Evolutionary conservation across 2,329 filamentous ascomycete species (phyloP).

Genomic region (Neospermospora avenae): DNA sequence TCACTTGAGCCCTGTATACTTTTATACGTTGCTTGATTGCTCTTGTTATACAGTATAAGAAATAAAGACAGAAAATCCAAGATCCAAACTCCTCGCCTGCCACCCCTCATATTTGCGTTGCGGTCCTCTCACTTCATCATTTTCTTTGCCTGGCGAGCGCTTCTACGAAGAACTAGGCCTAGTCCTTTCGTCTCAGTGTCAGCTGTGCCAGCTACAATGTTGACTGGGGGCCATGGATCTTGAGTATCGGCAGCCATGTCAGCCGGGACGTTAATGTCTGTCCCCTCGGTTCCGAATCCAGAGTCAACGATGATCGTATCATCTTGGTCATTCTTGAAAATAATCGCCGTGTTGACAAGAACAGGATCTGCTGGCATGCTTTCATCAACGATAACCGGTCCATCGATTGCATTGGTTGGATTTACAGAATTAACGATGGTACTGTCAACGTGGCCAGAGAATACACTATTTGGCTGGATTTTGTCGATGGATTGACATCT

Average conservation of each 20-base stretch:
- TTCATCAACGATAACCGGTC: background rate
- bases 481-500: background rate
- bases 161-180: background rate
- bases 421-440: background rate
- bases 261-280: background rate
- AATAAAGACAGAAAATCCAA: background rate
- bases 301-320: background rate
- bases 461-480: background rate
- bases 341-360: background rate
- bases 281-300: background rate
- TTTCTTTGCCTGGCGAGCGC: background rate
- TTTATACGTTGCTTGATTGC: no score
- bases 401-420: background rate
- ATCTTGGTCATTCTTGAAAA: background rate
- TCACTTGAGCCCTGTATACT: no score
- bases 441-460: background rate
- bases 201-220: background rate
- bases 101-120: background rate
- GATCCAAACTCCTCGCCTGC: background rate
- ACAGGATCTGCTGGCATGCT: background rate
- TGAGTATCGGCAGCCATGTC: background rate
- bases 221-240: background rate
- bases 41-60: background rate
- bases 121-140: background rate
- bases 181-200: background rate